These are phyloP conservation scores for Mycena crocata DNA, from an alignment of 768 basidiomycete genomes.

Conservation along the genomic window DNA sequence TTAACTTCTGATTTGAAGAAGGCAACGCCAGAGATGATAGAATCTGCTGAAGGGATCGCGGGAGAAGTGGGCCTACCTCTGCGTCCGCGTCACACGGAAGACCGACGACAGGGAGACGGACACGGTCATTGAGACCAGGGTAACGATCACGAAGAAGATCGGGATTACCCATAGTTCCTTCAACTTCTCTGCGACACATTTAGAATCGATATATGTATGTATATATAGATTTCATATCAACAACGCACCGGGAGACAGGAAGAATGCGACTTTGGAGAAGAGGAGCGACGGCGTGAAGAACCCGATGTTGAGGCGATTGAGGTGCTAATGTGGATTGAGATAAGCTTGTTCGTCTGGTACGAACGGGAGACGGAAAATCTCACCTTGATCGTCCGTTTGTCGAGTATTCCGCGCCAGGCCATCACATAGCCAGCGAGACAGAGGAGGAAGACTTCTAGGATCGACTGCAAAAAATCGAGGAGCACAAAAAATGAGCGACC, in stretches of 20 bases:
- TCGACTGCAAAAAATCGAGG: constrained; percentile 65
- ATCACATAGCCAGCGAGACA: constrained; percentile 88
- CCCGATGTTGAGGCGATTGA: constrained; percentile 86
- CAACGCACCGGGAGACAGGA: constrained; percentile 76
- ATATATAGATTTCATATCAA: background rate
- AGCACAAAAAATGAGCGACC: constrained; percentile 6
- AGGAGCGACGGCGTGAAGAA: constrained; percentile 90
- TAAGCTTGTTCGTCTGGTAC: constrained; percentile 30
- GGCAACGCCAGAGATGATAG: too few species aligned
- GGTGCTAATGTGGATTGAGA: constrained; percentile 62
- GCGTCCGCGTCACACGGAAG: constrained; percentile 77
- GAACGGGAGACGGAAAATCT: too few species aligned
- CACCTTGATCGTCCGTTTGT: constrained; percentile 93
- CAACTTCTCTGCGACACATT: constrained; percentile 67
- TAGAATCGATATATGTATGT: background rate
- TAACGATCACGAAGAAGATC: constrained; percentile 85
- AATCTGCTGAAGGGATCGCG: too few species aligned
- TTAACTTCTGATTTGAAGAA: too few species aligned
- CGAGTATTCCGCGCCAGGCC: constrained; percentile 84
- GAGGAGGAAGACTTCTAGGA: constrained; percentile 87
- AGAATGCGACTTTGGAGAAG: constrained; percentile 96
- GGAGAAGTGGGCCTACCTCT: constrained; percentile 64
- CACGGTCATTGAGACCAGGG: constrained; percentile 74
- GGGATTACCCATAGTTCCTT: constrained; percentile 88
- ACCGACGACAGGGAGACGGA: constrained; percentile 72